phyloP scores from a whole-genome alignment of 2,329 filamentous ascomycete species.

The Triangularia verruculosa region DNA sequence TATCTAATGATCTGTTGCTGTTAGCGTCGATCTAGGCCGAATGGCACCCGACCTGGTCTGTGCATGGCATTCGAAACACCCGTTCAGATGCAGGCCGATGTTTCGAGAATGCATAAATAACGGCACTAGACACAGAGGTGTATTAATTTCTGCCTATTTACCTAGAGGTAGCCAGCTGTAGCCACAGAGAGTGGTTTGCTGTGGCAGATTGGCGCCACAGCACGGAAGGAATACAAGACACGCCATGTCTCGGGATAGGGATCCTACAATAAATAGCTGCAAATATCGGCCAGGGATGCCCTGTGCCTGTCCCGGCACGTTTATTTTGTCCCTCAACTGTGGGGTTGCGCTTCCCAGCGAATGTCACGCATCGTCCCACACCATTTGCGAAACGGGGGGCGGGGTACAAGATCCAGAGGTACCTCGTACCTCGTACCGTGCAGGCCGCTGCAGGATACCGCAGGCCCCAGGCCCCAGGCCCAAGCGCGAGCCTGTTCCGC shows the following conservation, averaged over 20 bases:
- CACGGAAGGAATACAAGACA: neutral
- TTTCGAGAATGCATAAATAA: neutral
- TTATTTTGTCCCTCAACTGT: conserved; percentile 15
- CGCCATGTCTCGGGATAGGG: neutral
- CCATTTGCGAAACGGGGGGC: conserved; percentile 22
- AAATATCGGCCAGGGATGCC: neutral
- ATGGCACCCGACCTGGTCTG: neutral
- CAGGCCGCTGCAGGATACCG: neutral
- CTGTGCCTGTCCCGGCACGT: conserved; percentile 11
- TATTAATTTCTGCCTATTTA: neutral
- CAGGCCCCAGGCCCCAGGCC: neutral
- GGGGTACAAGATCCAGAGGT: conserved; percentile 17
- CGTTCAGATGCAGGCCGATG: neutral
- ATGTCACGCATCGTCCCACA: conserved; percentile 25
- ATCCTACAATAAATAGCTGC: neutral
- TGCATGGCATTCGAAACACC: neutral
- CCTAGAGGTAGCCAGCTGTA: neutral
- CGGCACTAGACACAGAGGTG: neutral
- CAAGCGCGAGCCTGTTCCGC: conserved; percentile 18
- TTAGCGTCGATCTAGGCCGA: neutral
- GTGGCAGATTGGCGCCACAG: neutral
- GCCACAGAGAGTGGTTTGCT: neutral
- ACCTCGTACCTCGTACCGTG: conserved; percentile 12
- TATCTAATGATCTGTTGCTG: neutral
- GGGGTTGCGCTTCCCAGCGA: neutral